Conservation (phyloP, 352 stramenopile genomes). For the Globisporangium mamillatum region DNA sequence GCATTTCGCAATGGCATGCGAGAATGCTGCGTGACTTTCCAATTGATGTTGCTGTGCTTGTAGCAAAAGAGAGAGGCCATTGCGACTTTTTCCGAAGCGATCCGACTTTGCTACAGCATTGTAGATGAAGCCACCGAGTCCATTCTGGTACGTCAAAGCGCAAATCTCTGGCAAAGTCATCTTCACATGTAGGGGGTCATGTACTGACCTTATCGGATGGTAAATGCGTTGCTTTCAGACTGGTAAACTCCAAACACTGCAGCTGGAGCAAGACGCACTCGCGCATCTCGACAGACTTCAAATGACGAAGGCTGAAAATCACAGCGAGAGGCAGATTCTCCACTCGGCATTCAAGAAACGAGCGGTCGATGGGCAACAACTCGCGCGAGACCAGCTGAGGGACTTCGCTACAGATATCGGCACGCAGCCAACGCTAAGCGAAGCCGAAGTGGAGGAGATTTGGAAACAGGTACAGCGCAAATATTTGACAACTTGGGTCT, state of each 20-base stretch:
- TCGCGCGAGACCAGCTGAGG: constrained; percentile 35
- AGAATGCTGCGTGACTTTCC: neutral
- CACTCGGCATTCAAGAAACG: constrained; percentile 33
- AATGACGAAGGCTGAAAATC: constrained; percentile 11
- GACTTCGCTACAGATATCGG: constrained; percentile 31
- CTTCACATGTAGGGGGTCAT: neutral
- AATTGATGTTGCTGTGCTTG: neutral
- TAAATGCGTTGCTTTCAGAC: constrained; percentile 22
- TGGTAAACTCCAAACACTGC: constrained; percentile 36
- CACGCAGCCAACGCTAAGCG: constrained; percentile 24
- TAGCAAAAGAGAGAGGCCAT: constrained; percentile 37
- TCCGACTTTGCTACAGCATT: constrained; percentile 42
- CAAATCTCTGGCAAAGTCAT: neutral
- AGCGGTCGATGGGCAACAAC: constrained; percentile 7
- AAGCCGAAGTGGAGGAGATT: constrained; percentile 49
- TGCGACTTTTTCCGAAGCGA: constrained; percentile 30
- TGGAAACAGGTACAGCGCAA: constrained; percentile 31
- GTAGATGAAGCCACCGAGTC: constrained; percentile 47
- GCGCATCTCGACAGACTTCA: constrained; percentile 26
- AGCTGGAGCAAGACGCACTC: constrained; percentile 28
- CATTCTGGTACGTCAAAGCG: constrained; percentile 26
- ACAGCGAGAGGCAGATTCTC: constrained; percentile 35
- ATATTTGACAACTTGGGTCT: too few species aligned
- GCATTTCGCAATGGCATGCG: neutral
- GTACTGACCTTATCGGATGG: neutral